Evolutionary conservation across 106 monocot genomes (phyloP), one percentile per base, ranked within the genome.

Genomic region (Ottelia alismoides): DNA sequence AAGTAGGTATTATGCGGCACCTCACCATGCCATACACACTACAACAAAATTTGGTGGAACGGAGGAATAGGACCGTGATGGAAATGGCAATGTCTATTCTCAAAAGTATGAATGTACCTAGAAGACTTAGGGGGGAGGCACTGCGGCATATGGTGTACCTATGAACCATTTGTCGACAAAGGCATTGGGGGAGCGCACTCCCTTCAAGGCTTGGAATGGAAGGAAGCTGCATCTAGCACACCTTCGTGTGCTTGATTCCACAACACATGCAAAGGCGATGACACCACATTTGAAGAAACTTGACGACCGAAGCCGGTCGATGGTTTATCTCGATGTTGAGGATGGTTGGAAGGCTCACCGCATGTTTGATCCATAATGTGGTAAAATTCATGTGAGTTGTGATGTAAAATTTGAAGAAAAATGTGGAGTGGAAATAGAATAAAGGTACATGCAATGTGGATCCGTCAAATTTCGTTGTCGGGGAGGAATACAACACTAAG

Each of bases 41-140:
- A 14, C 25, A 55, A 14, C 55, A 55, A 19, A 55, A 55, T 19
- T n/a, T 27, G 1, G 55, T 55, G 55, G 55, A 29, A 30, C 29
- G 31, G n/a, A n/a, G n/a, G n/a, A n/a, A n/a, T n/a, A n/a, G n/a
- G n/a, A n/a, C n/a, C n/a, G n/a, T n/a, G n/a, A 28, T n/a, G 55
- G 16, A 55, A 30, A 9, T 27, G 27, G 31, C 25, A 5, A 19
- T 55, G 28, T 29, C 31, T 27, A 9, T 18, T 1, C 28, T 55
- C 29, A 30, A 3, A 3, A 26, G 55, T 17, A 29, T 30, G 1
- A 16, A 29, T 18, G 28, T 1, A 27, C 55, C 6, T 1, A 30
- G n/a, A 14, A 2, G 27, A 14, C 30, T 2, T 55, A 30, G n/a
- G 28, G 55, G 55, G 25, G 55, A 55, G 55, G 28, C 55, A 2